Conservation (phyloP, 768 basidiomycete genomes). For the Suillus clintonianus region DNA sequence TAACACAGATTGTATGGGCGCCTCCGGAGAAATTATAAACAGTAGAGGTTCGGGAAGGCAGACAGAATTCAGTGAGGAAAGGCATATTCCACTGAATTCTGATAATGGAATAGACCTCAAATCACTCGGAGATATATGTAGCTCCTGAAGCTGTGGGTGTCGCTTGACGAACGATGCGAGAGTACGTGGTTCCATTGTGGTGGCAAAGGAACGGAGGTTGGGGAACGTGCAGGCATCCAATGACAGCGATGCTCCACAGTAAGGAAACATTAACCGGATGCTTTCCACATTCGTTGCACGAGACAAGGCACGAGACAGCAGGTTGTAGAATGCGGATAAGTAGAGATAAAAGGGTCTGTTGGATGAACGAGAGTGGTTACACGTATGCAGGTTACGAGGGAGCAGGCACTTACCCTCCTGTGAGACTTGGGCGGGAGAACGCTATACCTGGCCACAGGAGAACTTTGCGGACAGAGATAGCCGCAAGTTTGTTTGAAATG, state of each 20-base stretch:
- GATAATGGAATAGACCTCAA: not conserved
- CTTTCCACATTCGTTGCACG: not conserved
- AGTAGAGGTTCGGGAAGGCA: conserved; percentile 1
- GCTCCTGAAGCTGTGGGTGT: conserved; percentile 2
- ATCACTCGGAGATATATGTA: conserved; percentile 4
- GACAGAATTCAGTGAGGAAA: not conserved
- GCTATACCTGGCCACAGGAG: conserved; percentile 2
- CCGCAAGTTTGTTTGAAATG: conserved; percentile 8
- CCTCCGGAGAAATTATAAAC: conserved; percentile 3
- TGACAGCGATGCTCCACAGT: not conserved
- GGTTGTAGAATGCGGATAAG: conserved; percentile 4
- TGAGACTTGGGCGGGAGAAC: not conserved
- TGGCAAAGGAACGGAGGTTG: conserved; percentile 4
- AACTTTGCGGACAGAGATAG: conserved; percentile 3
- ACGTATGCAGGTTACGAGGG: not conserved
- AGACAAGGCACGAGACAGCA: not conserved
- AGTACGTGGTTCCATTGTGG: conserved; percentile 1
- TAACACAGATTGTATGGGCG: not conserved
- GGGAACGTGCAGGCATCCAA: conserved; percentile 2
- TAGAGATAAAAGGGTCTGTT: conserved; percentile 6
- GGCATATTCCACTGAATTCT: conserved; percentile 4
- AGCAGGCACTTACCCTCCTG: not conserved
- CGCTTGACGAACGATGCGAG: conserved; percentile 5
- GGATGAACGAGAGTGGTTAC: not conserved
- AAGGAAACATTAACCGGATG: conserved; percentile 7